Conservation (phyloP, 805 yeast genomes). For the Pichia manshurica region DNA sequence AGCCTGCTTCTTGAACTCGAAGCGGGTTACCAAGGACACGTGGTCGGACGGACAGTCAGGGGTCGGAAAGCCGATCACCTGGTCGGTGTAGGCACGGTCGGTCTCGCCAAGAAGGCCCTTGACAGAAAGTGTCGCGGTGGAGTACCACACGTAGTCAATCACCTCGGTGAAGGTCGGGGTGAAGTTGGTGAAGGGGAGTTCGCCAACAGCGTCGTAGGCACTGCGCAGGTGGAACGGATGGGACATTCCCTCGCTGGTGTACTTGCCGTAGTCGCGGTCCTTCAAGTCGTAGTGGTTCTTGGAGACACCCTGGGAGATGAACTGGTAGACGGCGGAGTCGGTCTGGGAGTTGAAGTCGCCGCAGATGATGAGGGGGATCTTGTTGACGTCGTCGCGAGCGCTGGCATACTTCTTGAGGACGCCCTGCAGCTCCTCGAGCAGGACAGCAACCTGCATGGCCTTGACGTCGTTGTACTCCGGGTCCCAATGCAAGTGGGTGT, state of each 20-base stretch:
- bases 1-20: constrained; percentile 54
- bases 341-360: constrained; percentile 92
- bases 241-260: constrained; percentile 81
- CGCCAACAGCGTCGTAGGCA: constrained; percentile 79
- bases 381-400: constrained; percentile 29
- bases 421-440: constrained; percentile 79
- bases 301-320: constrained; percentile 78
- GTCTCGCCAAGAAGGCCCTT: constrained; percentile 81
- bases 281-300: constrained; percentile 72
- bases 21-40: constrained; percentile 75
- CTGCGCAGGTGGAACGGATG: constrained; percentile 80
- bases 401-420: constrained; percentile 43
- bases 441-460: constrained; percentile 88
- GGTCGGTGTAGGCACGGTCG: constrained; percentile 68
- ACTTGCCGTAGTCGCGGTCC: constrained; percentile 86
- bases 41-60: constrained; percentile 94
- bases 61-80: constrained; percentile 88
- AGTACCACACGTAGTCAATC: constrained; percentile 94
- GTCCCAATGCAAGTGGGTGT: constrained; percentile 98
- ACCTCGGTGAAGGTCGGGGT: constrained; percentile 91
- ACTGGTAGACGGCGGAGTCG: constrained; percentile 87
- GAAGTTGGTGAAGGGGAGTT: constrained; percentile 89
- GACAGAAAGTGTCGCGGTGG: constrained; percentile 74
- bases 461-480: constrained; percentile 95
- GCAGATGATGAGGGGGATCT: constrained; percentile 75